These are phyloP conservation scores for Silene noctiflora DNA, from an alignment of 179 eudicot species.

Conservation along the genomic window DNA sequence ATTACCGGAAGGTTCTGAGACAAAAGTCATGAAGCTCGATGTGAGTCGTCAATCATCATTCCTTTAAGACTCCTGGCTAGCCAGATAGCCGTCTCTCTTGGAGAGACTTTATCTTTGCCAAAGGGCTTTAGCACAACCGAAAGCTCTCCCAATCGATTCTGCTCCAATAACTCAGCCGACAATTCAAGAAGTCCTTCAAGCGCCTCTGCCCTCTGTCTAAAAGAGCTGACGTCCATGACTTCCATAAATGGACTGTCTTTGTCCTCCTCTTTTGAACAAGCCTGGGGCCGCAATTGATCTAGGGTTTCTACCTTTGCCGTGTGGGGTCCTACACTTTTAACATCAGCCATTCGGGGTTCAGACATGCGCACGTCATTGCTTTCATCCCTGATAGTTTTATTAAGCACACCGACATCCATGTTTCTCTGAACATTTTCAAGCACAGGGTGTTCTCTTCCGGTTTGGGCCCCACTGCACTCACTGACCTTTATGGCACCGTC, in stretches of 20 bases:
- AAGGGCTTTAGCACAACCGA: constrained; percentile 85
- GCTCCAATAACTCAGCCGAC: constrained; percentile 91
- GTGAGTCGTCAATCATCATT: constrained; percentile 72
- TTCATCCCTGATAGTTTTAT: constrained; percentile 43
- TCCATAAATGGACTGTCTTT: constrained; percentile 44
- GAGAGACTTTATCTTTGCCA: constrained; percentile 88
- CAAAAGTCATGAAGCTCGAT: constrained; percentile 40
- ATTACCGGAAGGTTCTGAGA: constrained; percentile 21
- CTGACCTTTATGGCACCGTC: constrained; percentile 35
- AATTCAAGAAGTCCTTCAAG: constrained; percentile 88
- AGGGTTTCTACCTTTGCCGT: constrained; percentile 32
- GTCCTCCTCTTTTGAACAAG: constrained; percentile 42
- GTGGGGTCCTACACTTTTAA: constrained; percentile 19
- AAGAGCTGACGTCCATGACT: constrained; percentile 76
- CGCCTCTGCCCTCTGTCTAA: constrained; percentile 93
- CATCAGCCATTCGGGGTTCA: constrained; percentile 24
- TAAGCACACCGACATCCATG: constrained; percentile 42
- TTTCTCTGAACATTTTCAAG: constrained; percentile 44
- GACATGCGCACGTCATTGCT: constrained; percentile 29
- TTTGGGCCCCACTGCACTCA: constrained; percentile 37
- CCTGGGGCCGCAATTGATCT: constrained; percentile 31
- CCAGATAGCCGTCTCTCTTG: constrained; percentile 98
- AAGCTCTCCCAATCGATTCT: constrained; percentile 75
- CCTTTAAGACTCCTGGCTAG: constrained; percentile 87
- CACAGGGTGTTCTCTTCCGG: constrained; percentile 44